Evolutionary conservation across 352 stramenopile species (phyloP).

Genomic region (Pythium diclinum): DNA sequence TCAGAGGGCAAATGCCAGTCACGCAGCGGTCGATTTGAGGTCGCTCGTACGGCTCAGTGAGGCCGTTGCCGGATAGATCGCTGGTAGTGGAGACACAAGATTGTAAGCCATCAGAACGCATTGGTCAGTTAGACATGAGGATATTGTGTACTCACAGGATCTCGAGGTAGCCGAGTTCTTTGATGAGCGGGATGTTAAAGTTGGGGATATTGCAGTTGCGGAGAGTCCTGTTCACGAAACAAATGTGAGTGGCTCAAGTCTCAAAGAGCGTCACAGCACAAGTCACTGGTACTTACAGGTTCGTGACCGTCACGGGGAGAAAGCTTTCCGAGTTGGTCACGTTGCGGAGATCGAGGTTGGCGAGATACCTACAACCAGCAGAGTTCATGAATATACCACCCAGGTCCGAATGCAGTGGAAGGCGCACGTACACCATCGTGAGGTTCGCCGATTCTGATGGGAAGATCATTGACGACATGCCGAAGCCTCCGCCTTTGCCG

Average conservation of each 20-base stretch:
- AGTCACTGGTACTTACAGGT: neutral
- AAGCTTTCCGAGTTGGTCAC: neutral
- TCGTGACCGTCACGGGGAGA: neutral
- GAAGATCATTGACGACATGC: neutral
- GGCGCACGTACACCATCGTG: slow-evolving; percentile 6
- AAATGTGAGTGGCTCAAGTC: neutral
- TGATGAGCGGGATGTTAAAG: slow-evolving; percentile 13
- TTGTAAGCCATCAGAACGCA: too few species aligned
- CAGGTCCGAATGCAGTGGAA: too few species aligned
- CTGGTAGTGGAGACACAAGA: neutral
- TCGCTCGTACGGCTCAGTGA: slow-evolving; percentile 13
- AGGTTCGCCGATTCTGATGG: neutral
- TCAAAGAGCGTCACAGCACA: neutral
- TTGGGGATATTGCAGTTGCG: slow-evolving; percentile 8
- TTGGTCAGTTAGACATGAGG: too few species aligned
- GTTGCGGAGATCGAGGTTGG: neutral
- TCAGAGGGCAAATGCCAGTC: slow-evolving; percentile 13
- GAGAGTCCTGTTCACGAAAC: neutral
- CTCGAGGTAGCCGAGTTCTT: slow-evolving; percentile 9
- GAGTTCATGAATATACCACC: too few species aligned
- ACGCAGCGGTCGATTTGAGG: slow-evolving; percentile 9
- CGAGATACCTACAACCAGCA: neutral
- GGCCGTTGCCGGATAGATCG: slow-evolving; percentile 7
- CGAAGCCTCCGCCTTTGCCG: neutral
- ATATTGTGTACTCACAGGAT: slow-evolving; percentile 1